Percentiles rank a stretch among this genome's conserved stretches.
Conservation (phyloP, 352 stramenopile genomes). For the Vaucheria bursata region DNA sequence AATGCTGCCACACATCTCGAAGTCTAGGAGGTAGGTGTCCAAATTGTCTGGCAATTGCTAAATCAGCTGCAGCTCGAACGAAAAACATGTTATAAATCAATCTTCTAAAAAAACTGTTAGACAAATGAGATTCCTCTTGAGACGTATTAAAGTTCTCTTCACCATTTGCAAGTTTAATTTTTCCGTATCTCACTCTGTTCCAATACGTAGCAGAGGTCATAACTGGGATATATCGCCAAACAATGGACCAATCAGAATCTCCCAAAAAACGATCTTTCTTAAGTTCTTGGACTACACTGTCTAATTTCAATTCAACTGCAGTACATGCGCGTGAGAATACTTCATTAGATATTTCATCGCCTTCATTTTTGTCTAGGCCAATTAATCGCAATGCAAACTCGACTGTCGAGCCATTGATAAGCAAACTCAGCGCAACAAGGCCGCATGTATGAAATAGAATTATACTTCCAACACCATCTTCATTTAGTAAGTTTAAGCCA, state of each 20-base stretch:
- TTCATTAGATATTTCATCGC: constrained; percentile 2
- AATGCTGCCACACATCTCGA: constrained; percentile 26
- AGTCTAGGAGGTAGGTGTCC: constrained; percentile 36
- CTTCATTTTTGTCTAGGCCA: neutral
- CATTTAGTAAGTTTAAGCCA: constrained; percentile 11
- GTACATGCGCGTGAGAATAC: constrained; percentile 36
- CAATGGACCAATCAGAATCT: constrained; percentile 46
- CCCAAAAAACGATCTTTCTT: constrained; percentile 48
- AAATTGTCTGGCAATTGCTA: constrained; percentile 14
- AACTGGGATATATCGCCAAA: constrained; percentile 50
- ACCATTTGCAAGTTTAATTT: constrained; percentile 17
- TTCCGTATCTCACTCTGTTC: constrained; percentile 41
- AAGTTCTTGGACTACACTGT: constrained; percentile 39
- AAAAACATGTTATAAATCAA: neutral
- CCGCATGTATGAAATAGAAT: constrained; percentile 33
- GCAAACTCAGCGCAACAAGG: constrained; percentile 19
- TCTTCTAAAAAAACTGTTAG: too few species aligned
- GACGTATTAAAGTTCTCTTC: constrained; percentile 15
- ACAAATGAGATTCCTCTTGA: too few species aligned
- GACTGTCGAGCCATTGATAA: constrained; percentile 34
- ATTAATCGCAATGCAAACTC: constrained; percentile 13
- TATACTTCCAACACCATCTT: constrained; percentile 2
- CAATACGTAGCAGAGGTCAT: constrained; percentile 39
- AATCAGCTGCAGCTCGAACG: neutral
- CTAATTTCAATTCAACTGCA: constrained; percentile 31